These are phyloP conservation scores for Cornus florida DNA, from an alignment of 148 eudicot genomes.

Conservation along the genomic window DNA sequence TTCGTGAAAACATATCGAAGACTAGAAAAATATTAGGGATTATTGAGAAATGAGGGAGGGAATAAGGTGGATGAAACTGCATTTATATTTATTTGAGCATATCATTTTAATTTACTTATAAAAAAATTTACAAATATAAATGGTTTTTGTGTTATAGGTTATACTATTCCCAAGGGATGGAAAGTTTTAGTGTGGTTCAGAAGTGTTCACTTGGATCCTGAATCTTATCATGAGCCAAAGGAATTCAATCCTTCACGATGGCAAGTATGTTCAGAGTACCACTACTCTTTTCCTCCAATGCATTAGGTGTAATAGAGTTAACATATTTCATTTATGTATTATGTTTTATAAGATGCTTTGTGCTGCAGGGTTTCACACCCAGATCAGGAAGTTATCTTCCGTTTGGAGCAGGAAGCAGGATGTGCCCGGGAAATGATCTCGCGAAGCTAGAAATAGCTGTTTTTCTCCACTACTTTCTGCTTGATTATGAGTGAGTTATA, in stretches of 20 bases:
- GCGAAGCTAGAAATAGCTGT: constrained; percentile 88
- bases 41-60: no score
- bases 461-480: constrained; percentile 85
- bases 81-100: no score
- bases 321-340: no score
- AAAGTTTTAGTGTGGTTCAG: constrained; percentile 82
- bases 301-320: not conserved
- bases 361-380: constrained; percentile 48
- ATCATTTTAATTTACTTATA: no score
- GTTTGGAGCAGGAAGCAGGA: constrained; percentile 76
- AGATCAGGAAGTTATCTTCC: constrained; percentile 81
- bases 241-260: constrained; percentile 84
- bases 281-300: no score
- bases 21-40: no score
- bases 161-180: constrained; percentile 92
- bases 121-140: no score
- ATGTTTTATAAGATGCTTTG: not conserved
- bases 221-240: constrained; percentile 61
- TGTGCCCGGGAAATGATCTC: constrained; percentile 95
- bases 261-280: constrained; percentile 61
- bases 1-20: no score
- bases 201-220: constrained; percentile 64
- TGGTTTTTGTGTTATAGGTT: constrained; percentile 48
- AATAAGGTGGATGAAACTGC: no score
- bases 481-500: constrained; percentile 60